A percentile compares a stretch with the other conserved stretches of the same genome.
phyloP scores from a whole-genome alignment of 2,329 filamentous ascomycete genomes.

The Davidsoniella eucalypti region DNA sequence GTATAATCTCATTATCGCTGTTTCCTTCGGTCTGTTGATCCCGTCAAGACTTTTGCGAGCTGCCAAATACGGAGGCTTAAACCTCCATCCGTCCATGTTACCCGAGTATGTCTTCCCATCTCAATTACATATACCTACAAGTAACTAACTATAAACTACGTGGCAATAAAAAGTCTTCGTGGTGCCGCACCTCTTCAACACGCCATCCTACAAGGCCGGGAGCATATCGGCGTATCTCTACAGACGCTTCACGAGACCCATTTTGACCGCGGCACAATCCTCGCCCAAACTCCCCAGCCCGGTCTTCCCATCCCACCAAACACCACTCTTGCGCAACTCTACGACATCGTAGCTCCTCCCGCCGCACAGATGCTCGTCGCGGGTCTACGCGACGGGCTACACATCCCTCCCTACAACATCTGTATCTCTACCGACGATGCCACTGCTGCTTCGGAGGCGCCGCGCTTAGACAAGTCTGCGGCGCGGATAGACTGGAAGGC shows the following conservation, averaged over 20 bases:
- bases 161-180: constrained; percentile 40
- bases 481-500: constrained; percentile 41
- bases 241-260: constrained; percentile 64
- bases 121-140: too few species aligned
- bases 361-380: constrained; percentile 57
- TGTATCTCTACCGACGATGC: too few species aligned
- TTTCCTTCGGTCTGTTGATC: constrained; percentile 86
- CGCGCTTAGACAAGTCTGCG: constrained; percentile 54
- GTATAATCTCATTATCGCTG: constrained; percentile 71
- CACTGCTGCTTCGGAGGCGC: constrained; percentile 33
- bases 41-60: constrained; percentile 55
- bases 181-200: constrained; percentile 79
- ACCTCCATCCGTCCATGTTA: constrained; percentile 82
- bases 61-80: constrained; percentile 71
- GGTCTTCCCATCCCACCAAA: constrained; percentile 33
- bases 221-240: constrained; percentile 57
- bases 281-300: constrained; percentile 50
- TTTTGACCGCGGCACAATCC: constrained; percentile 66
- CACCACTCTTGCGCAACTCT: constrained; percentile 28
- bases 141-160: constrained; percentile 2
- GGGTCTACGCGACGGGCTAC: constrained; percentile 44
- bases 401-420: constrained; percentile 39
- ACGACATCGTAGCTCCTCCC: constrained; percentile 37
- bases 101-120: constrained; percentile 44
- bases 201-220: constrained; percentile 49